Base-by-base conservation (phyloP, 2,329 filamentous ascomycete species). In the Penicillium hordei region DNA sequence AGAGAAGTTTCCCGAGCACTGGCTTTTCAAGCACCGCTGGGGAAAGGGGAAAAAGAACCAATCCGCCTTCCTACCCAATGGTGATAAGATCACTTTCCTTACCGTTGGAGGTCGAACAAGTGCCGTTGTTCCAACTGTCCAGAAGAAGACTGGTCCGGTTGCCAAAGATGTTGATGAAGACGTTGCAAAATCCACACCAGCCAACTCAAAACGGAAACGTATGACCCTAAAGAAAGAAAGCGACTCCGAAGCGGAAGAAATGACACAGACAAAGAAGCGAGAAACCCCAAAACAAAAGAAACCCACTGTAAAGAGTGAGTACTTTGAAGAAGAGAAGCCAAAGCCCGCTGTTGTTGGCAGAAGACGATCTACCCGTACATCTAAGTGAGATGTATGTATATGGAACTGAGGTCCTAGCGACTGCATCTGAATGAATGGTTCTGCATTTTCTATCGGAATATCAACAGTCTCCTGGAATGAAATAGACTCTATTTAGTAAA, bases 101-200 rank as follows among this genome's bases (percentile, higher is more conserved):
- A 97, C 89, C 0, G 93, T 97, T 0, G 93, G 93, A 0, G 93
- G 93, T 2, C 82, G 94, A 45, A 97, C 94, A 4, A 96, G 91
- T 69, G 96, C 93, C 48, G 89, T 93, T 52, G 91, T 95, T 0
- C 92, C 92, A 0, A 86, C 82, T 13, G 78, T 94, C 29, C 94
- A 97, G 78, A 96, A 92, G 79, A 96, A 96, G 80, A 86, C 83
- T 2, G 84, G 81, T 1, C 77, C 80, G 33, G 83, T 86, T 17
- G 79, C 82, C 19, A 83, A 80, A 5, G 83, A 84, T 59, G 70
- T 79, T n/a, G 75, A 68, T 3, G 68, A 71, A 31, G 62, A 70
- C 43, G 58, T 57, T 34, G 13, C 42, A 23, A 62, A 64, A 48
- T 63, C 57, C 13, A 61, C 61, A 7, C 48, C 65, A 39, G 58